A percentile compares a stretch with the other conserved stretches of the same genome.
Conservation (phyloP, 345 rosid genomes). For the Populus euphratica region DNA sequence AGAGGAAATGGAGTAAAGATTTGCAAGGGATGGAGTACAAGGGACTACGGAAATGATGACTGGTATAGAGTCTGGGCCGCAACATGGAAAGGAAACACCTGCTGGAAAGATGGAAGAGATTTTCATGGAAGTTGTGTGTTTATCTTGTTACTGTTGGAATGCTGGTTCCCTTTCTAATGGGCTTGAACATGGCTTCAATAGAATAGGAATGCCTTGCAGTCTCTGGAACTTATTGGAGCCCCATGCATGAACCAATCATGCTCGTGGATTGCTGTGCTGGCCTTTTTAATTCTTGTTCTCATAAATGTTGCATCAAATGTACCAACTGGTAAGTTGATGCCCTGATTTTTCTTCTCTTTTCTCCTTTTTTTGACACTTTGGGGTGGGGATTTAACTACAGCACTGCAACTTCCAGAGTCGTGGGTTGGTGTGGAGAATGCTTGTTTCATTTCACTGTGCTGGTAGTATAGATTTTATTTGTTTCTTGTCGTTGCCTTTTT, state of each 20-base stretch:
- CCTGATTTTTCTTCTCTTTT: background rate
- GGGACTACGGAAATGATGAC: too few relatives aligned
- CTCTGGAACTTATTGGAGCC: constrained; percentile 83
- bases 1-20: constrained; percentile 25
- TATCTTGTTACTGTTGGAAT: constrained; percentile 75
- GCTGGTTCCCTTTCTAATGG: constrained; percentile 40
- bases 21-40: too few relatives aligned
- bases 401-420: too few relatives aligned
- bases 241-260: constrained; percentile 42
- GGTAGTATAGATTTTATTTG: too few relatives aligned
- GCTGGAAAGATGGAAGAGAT: constrained; percentile 40
- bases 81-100: background rate
- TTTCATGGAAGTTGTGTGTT: constrained; percentile 56
- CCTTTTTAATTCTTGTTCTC: constrained; percentile 55
- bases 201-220: constrained; percentile 67
- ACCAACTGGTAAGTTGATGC: constrained; percentile 57
- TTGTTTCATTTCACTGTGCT: too few relatives aligned
- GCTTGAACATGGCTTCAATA: constrained; percentile 55
- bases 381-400: too few relatives aligned
- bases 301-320: constrained; percentile 87
- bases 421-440: too few relatives aligned
- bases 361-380: too few relatives aligned
- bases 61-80: background rate
- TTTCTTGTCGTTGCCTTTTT: too few relatives aligned
- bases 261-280: constrained; percentile 48